phyloP scores from a whole-genome alignment of 2,329 filamentous ascomycete genomes.

The Fusarium sp. region DNA sequence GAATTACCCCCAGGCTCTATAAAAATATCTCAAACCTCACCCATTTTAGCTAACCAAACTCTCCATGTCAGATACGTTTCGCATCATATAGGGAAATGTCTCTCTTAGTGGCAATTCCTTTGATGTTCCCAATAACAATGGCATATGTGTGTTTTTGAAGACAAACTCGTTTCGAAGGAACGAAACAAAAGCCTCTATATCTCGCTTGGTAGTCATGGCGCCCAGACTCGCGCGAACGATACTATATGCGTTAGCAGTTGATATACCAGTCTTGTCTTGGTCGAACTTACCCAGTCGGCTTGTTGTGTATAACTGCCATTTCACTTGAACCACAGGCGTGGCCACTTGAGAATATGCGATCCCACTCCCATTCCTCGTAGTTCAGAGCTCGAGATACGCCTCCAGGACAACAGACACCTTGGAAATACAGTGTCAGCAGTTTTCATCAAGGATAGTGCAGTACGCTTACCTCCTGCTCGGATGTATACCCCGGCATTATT shows the following conservation, averaged over 20 bases:
- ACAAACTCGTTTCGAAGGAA: conserved; percentile 55
- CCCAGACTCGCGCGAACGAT: conserved; percentile 72
- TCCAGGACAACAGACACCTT: conserved; percentile 63
- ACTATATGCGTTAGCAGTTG: conserved; percentile 48
- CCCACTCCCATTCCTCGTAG: conserved; percentile 66
- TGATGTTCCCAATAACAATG: conserved; percentile 22
- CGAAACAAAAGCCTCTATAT: conserved; percentile 62
- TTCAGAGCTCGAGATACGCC: conserved; percentile 60
- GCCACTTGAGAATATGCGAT: conserved; percentile 65
- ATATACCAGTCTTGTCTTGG: not conserved
- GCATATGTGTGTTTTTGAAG: not conserved
- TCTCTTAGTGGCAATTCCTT: conserved; percentile 33
- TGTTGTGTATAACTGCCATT: conserved; percentile 64
- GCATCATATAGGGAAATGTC: conserved; percentile 10
- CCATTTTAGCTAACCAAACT: not conserved
- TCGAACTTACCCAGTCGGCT: conserved; percentile 62
- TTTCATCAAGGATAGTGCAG: too few species aligned
- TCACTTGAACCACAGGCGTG: conserved; percentile 68
- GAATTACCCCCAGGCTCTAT: not conserved
- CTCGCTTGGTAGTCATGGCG: conserved; percentile 68
- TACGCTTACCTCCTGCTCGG: conserved; percentile 61
- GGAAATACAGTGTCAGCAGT: not conserved
- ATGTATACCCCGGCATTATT: conserved; percentile 68
- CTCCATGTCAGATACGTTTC: conserved; percentile 12
- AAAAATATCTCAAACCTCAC: not conserved